Conservation (phyloP, 805 yeast species). For the Starmerella powellii region DNA sequence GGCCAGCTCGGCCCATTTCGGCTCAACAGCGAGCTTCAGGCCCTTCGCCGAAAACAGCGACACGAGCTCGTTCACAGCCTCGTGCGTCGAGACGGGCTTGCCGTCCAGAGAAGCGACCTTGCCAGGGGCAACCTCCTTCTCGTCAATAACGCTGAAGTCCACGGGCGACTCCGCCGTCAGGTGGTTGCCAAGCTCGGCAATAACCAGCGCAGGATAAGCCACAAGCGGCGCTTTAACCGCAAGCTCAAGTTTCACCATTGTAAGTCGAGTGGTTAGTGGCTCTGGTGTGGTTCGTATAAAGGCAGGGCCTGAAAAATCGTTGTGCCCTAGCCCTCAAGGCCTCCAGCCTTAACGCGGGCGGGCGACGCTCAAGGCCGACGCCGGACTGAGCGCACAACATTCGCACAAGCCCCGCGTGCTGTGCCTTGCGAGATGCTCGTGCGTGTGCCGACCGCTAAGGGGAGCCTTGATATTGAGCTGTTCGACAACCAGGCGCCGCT, state of each 20-base stretch:
- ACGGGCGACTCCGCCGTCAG: slow-evolving; percentile 35
- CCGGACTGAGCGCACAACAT: too few relatives aligned
- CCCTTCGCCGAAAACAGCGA: slow-evolving; percentile 33
- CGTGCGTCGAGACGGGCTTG: slow-evolving; percentile 32
- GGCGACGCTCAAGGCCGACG: background rate
- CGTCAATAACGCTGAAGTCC: slow-evolving; percentile 57
- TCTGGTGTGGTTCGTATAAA: too few relatives aligned
- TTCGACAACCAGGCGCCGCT: slow-evolving; percentile 8
- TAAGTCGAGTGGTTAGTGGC: too few relatives aligned
- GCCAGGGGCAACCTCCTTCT: slow-evolving; percentile 43
- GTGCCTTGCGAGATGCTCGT: slow-evolving; percentile 3
- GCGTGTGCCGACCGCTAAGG: background rate
- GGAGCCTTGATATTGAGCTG: slow-evolving; percentile 7
- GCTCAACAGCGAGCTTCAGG: slow-evolving; percentile 37
- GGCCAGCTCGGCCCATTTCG: slow-evolving; percentile 50
- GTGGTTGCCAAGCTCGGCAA: slow-evolving; percentile 60
- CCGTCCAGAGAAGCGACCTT: slow-evolving; percentile 28
- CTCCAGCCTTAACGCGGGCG: too few relatives aligned
- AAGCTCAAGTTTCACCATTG: slow-evolving; percentile 35
- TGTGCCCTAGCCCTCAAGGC: too few relatives aligned
- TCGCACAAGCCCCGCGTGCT: too few relatives aligned
- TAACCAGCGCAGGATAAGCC: slow-evolving; percentile 67
- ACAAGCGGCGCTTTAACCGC: slow-evolving; percentile 80
- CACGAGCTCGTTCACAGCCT: slow-evolving; percentile 33
- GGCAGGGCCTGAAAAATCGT: too few relatives aligned